Evolutionary conservation across 495 filamentous ascomycete species (phyloP).

Genomic region (Pyrenula massariospora): DNA sequence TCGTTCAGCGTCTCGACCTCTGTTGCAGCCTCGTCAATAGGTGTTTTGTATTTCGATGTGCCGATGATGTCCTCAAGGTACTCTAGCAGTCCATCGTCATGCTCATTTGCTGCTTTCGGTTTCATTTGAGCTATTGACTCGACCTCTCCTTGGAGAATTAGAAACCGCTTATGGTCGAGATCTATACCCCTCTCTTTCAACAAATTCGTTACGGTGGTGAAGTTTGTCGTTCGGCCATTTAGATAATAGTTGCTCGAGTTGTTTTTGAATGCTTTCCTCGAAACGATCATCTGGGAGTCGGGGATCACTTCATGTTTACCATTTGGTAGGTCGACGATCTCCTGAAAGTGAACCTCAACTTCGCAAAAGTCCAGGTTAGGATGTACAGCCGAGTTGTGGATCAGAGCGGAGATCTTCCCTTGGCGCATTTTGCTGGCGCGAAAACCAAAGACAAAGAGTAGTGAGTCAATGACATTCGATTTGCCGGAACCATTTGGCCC

Average conservation of each 20-base stretch:
- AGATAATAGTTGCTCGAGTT: constrained; percentile 98
- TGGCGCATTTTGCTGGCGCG: constrained; percentile 98
- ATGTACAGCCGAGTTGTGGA: constrained; percentile 84
- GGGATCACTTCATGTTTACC: constrained; percentile 65
- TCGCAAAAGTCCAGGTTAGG: constrained; percentile 84
- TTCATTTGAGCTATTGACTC: constrained; percentile 99
- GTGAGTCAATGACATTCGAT: constrained; percentile 95
- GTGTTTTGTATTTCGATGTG: constrained; percentile 92
- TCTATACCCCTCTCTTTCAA: constrained; percentile 83
- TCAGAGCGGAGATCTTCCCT: constrained; percentile 93
- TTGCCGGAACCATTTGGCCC: constrained; percentile 97
- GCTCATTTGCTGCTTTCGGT: constrained; percentile 83
- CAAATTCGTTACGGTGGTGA: constrained; percentile 80
- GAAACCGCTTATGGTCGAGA: constrained; percentile 93
- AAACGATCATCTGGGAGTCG: constrained; percentile 74
- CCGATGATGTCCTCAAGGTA: constrained; percentile 98
- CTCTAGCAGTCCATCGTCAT: constrained; percentile 91
- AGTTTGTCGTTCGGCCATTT: constrained; percentile 76
- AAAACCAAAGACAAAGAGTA: constrained; percentile 97
- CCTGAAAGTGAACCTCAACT: constrained; percentile 89
- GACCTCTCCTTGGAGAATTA: constrained; percentile 95
- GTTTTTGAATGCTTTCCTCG: constrained; percentile 91
- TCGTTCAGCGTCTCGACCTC: constrained; percentile 90
- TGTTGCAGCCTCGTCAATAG: constrained; percentile 83
- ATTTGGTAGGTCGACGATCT: constrained; percentile 76